Base-by-base conservation (phyloP, 257 asterid genomes). In the Nemophila menziesii region DNA sequence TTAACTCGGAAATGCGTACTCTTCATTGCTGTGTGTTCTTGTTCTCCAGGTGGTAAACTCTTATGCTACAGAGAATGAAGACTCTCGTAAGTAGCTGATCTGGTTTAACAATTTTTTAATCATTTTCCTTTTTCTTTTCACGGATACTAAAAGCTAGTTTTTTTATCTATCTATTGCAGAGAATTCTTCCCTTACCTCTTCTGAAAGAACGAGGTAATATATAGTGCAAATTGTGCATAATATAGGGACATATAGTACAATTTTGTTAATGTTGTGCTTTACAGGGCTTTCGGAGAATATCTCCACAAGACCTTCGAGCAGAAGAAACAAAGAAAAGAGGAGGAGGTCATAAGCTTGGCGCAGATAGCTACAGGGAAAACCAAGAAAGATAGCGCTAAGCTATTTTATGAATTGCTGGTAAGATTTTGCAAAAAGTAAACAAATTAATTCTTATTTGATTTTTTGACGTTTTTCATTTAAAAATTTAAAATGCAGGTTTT, bases 341-440 rank as follows among this genome's bases (percentile, higher is more conserved):
- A 67, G 34, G 59, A 33, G 44, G 60, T 53, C 15, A 24, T 87
- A 53, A 70, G 63, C 63, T 41, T 80, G 48, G 55, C 71, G 11
- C 59, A 50, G 39, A 55, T 74, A 40, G 42, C 75, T 68, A 53
- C 51, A 37, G 69, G 75, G 37, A 74, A 66, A 67, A 75, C 70
- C 18, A 78, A 72, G 81, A 70, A 51, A 62, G 75, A 70, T 33
- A 69, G 92, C 22, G 85, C 92, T 6, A 60, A 64, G 63, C 56
- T 80, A 10, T 87, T 83, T 71, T 74, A 75, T 43, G 97, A 78
- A 66, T 66, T 73, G 48, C 77, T 89, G 95, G 97, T 89, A 78
- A n/a, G n/a, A n/a, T n/a, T n/a, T n/a, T n/a, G n/a, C n/a, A n/a
- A n/a, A n/a, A n/a, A n/a, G n/a, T n/a, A n/a, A n/a, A n/a, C n/a